Percentiles rank a stretch among this genome's conserved stretches.
Evolutionary conservation across 441 rosid species (phyloP).

Genomic region (Kokia cookei): DNA sequence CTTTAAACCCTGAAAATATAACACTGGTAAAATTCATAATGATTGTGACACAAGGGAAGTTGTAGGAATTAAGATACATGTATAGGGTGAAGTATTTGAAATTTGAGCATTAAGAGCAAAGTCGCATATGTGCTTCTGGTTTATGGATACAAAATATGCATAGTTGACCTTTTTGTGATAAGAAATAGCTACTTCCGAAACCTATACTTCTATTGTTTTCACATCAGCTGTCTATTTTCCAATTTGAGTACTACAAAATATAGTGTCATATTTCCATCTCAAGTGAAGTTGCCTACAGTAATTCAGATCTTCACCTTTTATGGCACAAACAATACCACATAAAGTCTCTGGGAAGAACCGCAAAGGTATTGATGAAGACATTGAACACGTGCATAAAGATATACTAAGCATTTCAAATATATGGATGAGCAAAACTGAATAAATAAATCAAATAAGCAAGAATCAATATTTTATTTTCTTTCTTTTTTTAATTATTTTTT

Average conservation of each 20-base stretch:
- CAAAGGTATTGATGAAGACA: background rate
- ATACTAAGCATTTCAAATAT: background rate
- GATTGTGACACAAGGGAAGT: background rate
- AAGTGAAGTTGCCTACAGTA: background rate
- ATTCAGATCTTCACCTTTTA: background rate
- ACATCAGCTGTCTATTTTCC: background rate
- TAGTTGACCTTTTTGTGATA: background rate
- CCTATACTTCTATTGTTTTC: background rate
- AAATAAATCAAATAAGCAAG: background rate
- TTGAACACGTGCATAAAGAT: background rate
- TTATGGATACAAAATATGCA: background rate
- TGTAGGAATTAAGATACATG: background rate
- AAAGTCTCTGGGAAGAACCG: background rate
- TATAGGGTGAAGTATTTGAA: background rate
- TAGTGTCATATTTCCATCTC: background rate
- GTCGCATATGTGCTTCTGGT: background rate
- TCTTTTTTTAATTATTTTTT: background rate
- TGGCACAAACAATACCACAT: background rate
- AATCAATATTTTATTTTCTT: background rate
- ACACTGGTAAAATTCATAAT: background rate
- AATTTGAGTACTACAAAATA: background rate
- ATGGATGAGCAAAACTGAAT: background rate
- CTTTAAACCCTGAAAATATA: conserved; percentile 68
- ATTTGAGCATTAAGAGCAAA: background rate
- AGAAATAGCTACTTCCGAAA: background rate